Evolutionary conservation across 2,329 filamentous ascomycete genomes (phyloP), one percentile per base, ranked within the genome.

Genomic region (Ascosphaera apis): DNA sequence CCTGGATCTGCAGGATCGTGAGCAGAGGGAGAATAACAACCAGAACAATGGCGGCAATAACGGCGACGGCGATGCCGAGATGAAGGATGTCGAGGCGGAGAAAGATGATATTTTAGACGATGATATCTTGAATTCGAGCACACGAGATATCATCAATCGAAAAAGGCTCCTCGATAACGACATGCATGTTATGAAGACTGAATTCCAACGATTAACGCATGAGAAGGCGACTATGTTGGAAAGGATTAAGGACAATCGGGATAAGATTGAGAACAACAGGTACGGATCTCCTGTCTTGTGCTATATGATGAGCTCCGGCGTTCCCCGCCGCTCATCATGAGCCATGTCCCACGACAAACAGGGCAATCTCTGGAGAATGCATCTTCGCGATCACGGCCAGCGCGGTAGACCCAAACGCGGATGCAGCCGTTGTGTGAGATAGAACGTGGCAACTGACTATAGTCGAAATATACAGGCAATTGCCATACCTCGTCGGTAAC

Each of bases 251-350:
- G 88, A 98, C 55, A 98, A 98, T 52, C 63, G 81, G 50, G 91
- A 98, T 47, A 98, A 98, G 71, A 98, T 98, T 51, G 84, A 91
- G 46, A 95, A 98, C 61, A 98, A 98, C 65, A 72, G 83, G 84
- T 91, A 63, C 45, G 66, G 47, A 33, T 37, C 15, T 8, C 16
- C n/a, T n/a, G n/a, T n/a, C n/a, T n/a, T n/a, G n/a, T n/a, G n/a
- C n/a, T n/a, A n/a, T n/a, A n/a, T n/a, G n/a, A n/a, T n/a, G n/a
- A n/a, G n/a, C n/a, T n/a, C n/a, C n/a, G n/a, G n/a, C n/a, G n/a
- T n/a, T n/a, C n/a, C n/a, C n/a, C n/a, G n/a, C n/a, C n/a, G n/a
- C n/a, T n/a, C n/a, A n/a, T n/a, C n/a, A n/a, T n/a, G n/a, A n/a
- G n/a, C n/a, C n/a, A n/a, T n/a, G n/a, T n/a, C n/a, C n/a, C n/a